Base-by-base conservation (phyloP, 2,329 filamentous ascomycete genomes). In the Clarireedia sp. region DNA sequence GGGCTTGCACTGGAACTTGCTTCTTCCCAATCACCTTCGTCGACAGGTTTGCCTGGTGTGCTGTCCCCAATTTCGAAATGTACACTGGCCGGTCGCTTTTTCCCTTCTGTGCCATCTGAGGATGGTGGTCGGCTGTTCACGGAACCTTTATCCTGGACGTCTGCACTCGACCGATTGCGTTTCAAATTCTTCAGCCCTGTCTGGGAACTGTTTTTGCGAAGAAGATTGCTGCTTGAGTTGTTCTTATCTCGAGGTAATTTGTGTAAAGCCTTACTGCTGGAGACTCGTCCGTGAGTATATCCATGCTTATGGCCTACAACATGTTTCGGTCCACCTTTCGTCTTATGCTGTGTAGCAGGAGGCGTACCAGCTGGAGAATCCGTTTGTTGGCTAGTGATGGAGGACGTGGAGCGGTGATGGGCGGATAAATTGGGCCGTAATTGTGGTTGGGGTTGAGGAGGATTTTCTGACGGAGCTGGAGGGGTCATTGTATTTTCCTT, bases 21-120 rank as follows among this genome's bases (percentile, higher is more conserved):
- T 69, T 86, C 83, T 43, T 85, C 80, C 83, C 83, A 86, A 71
- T 33, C 29, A 14, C 82, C 82, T 74, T 82, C 80, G 51, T 80
- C 77, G 40, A 68, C 68, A 23, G 24, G 5, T 16, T 54, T 54
- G 9, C 37, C 37, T 16, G 37, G 52, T 12, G 52, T 54, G 19
- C 17, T 46, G 26, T 33, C 40, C 51, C 82, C 82, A 53, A 86
- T 74, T 63, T 84, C 81, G 63, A 86, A 86, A 64, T 83, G 82
- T 33, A 85, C 82, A 59, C 79, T 77, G 12, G 74, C 70, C 23
- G 76, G 73, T 19, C 43, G 43, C 49, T 53, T 53, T 43, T 56
- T 52, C n/a, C 29, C 49, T 29, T 24, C 45, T 40, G 37, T 19
- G 59, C 75, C 74, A 10, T 64, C 61, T 72, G 74, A 69, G 14